Conservation (phyloP, 805 yeast genomes). For the Kodamaea laetipori region DNA sequence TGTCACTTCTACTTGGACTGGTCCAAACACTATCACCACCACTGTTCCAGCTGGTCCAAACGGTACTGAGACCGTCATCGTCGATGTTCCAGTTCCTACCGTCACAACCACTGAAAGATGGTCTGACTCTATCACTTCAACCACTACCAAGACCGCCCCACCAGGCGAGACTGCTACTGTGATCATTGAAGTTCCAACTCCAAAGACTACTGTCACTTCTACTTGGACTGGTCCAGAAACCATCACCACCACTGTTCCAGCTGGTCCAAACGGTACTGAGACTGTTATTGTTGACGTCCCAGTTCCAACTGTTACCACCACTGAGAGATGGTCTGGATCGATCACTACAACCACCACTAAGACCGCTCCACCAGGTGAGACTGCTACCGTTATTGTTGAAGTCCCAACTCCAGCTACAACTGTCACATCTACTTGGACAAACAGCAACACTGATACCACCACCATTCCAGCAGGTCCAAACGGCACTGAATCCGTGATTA, state of each 20-base stretch:
- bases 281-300: conserved; percentile 17
- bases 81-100: conserved; percentile 20
- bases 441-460: conserved; percentile 3
- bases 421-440: conserved; percentile 18
- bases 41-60: conserved; percentile 12
- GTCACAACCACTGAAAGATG: conserved; percentile 18
- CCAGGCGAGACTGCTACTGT: conserved; percentile 15
- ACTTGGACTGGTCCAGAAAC: conserved; percentile 18
- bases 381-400: conserved; percentile 16
- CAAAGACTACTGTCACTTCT: conserved; percentile 14
- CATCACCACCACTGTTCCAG: conserved; percentile 3
- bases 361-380: conserved; percentile 13
- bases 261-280: conserved; percentile 14
- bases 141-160: conserved; percentile 14
- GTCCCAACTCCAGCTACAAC: conserved; percentile 19
- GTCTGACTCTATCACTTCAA: conserved; percentile 18
- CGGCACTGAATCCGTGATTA: conserved; percentile 16
- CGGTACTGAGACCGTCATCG: conserved; percentile 16
- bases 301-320: conserved; percentile 19
- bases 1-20: conserved; percentile 14
- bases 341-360: conserved; percentile 14
- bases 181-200: conserved; percentile 19
- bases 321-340: conserved; percentile 20
- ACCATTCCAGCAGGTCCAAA: conserved; percentile 12
- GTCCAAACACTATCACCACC: conserved; percentile 18